A percentile compares a stretch with the other conserved stretches of the same genome.
These are phyloP conservation scores for Euphorbia schlechtendalii DNA, from an alignment of 441 rosid species.

Conservation along the genomic window DNA sequence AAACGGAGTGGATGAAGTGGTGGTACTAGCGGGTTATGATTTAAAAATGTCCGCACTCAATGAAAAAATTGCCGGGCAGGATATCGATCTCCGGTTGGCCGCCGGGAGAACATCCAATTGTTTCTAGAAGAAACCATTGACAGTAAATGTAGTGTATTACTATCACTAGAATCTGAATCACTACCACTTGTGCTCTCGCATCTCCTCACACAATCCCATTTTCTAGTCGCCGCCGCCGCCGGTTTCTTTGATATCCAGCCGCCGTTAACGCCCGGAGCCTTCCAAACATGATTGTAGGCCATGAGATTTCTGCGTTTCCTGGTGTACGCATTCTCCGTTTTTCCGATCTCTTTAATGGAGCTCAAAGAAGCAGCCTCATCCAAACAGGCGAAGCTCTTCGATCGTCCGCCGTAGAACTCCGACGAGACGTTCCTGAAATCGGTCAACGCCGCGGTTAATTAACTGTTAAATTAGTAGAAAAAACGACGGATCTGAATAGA, in stretches of 20 bases:
- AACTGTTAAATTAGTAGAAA: too few relatives aligned
- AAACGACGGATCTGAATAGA: too few relatives aligned
- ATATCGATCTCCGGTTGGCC: too few relatives aligned
- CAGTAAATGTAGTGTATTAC: too few relatives aligned
- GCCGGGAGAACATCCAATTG: too few relatives aligned
- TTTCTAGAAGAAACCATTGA: too few relatives aligned
- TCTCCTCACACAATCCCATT: constrained; percentile 34
- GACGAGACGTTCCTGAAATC: constrained; percentile 44
- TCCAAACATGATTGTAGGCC: constrained; percentile 27
- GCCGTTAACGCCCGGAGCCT: constrained; percentile 1
- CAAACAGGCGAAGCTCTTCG: constrained; percentile 60
- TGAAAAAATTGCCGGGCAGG: too few relatives aligned
- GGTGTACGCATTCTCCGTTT: constrained; percentile 58
- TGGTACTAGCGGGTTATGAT: too few relatives aligned
- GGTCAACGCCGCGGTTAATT: too few relatives aligned
- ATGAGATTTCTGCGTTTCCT: constrained; percentile 45
- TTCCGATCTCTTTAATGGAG: constrained; percentile 52
- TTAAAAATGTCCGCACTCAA: too few relatives aligned
- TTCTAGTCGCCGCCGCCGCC: neutral
- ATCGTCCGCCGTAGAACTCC: constrained; percentile 63
- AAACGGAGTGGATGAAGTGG: too few relatives aligned
- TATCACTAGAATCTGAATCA: constrained; percentile 26
- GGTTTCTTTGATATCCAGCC: constrained; percentile 46
- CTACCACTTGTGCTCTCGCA: constrained; percentile 44
- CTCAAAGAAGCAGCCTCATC: constrained; percentile 34